A percentile compares a stretch with the other conserved stretches of the same genome.
phyloP scores from a whole-genome alignment of 2,329 filamentous ascomycete genomes.

The Aspergillus oerlinghausenensis region DNA sequence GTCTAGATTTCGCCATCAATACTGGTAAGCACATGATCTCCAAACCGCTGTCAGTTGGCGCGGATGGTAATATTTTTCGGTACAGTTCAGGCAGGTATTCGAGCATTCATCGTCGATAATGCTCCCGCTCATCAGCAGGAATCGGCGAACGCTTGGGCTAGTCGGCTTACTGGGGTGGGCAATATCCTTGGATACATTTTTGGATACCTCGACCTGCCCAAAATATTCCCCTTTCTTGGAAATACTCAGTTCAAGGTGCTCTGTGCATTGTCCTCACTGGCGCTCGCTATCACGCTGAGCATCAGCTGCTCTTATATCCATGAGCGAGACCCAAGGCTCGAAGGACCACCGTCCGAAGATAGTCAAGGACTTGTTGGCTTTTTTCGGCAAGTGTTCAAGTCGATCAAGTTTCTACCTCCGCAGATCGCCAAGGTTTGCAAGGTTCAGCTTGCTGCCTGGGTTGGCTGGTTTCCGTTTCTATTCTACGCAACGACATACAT shows the following conservation, averaged over 20 bases:
- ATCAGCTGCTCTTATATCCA: slow-evolving; percentile 66
- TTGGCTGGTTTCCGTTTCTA: slow-evolving; percentile 91
- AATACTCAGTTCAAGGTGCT: slow-evolving; percentile 90
- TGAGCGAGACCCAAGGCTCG: slow-evolving; percentile 75
- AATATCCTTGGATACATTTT: slow-evolving; percentile 89
- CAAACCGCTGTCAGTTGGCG: neutral
- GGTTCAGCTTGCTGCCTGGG: slow-evolving; percentile 83
- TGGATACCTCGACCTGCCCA: slow-evolving; percentile 75
- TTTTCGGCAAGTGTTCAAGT: slow-evolving; percentile 71
- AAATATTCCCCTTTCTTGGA: slow-evolving; percentile 72
- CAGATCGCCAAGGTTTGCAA: slow-evolving; percentile 79
- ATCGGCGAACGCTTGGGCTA: slow-evolving; percentile 89
- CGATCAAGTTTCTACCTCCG: slow-evolving; percentile 71
- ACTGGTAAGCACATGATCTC: slow-evolving; percentile 53
- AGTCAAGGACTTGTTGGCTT: slow-evolving; percentile 68
- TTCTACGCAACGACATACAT: slow-evolving; percentile 96
- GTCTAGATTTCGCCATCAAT: slow-evolving; percentile 92
- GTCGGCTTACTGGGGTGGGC: slow-evolving; percentile 76
- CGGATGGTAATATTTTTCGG: slow-evolving; percentile 4
- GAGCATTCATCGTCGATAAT: slow-evolving; percentile 90
- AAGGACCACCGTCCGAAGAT: slow-evolving; percentile 57
- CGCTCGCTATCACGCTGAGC: slow-evolving; percentile 63
- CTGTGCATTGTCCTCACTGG: slow-evolving; percentile 75
- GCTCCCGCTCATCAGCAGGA: slow-evolving; percentile 91
- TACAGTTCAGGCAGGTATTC: slow-evolving; percentile 79